These are phyloP conservation scores for Penicillium griseofulvum DNA, from an alignment of 2,329 filamentous ascomycete genomes.

Conservation along the genomic window DNA sequence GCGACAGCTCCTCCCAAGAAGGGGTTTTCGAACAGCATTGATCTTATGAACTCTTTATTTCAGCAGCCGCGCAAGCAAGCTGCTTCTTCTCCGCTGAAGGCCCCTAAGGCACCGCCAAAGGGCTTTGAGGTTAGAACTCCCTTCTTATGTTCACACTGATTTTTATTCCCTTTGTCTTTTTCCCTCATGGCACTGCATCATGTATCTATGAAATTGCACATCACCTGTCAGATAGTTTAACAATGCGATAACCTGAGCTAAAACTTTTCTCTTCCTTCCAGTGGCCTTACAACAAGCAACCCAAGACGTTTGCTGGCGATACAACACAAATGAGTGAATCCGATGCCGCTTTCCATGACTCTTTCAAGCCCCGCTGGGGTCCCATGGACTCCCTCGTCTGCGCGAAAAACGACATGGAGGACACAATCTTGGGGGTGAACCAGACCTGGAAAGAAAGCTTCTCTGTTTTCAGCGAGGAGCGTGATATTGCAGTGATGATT, in stretches of 20 bases:
- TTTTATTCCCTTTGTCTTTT: conserved; percentile 40
- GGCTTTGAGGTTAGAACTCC: conserved; percentile 83
- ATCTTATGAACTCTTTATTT: conserved; percentile 93
- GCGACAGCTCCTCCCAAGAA: conserved; percentile 43
- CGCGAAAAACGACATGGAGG: conserved; percentile 44
- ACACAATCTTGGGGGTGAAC: conserved; percentile 17
- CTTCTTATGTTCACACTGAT: conserved; percentile 30
- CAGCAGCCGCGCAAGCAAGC: conserved; percentile 59
- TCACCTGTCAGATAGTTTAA: conserved; percentile 28
- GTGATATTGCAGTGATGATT: conserved; percentile 31
- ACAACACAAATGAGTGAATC: conserved; percentile 59
- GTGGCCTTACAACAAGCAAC: conserved; percentile 83
- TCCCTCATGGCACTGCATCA: conserved; percentile 41
- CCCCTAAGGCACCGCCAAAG: conserved; percentile 56
- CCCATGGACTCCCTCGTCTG: conserved; percentile 71
- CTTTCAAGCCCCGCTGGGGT: conserved; percentile 77
- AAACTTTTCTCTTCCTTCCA: conserved; percentile 49
- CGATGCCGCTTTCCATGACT: conserved; percentile 68
- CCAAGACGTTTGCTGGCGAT: conserved; percentile 65
- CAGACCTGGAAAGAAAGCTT: conserved; percentile 55
- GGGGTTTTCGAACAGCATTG: conserved; percentile 83
- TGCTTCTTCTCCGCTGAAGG: conserved; percentile 49
- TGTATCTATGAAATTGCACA: conserved; percentile 21
- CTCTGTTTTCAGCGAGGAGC: conserved; percentile 40
- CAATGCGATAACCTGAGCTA: conserved; percentile 41